These are phyloP conservation scores for Neopestalotiopsis clavispora DNA, from an alignment of 2,329 filamentous ascomycete species.

Conservation along the genomic window DNA sequence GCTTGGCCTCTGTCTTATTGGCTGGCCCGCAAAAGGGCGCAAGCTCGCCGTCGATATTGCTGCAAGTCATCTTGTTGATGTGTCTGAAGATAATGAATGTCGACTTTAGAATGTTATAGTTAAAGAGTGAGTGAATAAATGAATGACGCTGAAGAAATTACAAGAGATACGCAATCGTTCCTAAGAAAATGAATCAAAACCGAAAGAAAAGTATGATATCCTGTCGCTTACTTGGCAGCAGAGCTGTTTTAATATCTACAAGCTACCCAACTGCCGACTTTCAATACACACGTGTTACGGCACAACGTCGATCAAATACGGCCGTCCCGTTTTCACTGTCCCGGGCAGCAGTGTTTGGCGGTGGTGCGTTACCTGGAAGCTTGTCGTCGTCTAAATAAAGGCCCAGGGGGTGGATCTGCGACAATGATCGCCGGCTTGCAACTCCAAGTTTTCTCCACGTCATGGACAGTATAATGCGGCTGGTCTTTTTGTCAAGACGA, in stretches of 20 bases:
- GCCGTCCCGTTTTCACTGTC: neutral
- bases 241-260: neutral
- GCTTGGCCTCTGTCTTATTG: conserved; percentile 2
- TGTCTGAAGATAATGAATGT: neutral
- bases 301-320: neutral
- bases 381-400: conserved; percentile 14
- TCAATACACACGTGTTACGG: neutral
- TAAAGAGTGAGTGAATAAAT: neutral
- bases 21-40: conserved; percentile 16
- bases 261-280: neutral
- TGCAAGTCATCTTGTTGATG: conserved; percentile 5
- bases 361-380: conserved; percentile 6
- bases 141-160: neutral
- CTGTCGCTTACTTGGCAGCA: neutral
- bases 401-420: conserved; percentile 10
- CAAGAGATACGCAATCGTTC: neutral
- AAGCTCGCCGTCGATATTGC: conserved; percentile 12
- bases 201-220: neutral
- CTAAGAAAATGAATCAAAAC: neutral
- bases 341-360: neutral
- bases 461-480: neutral
- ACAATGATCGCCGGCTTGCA: conserved; percentile 12
- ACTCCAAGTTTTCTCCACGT: neutral
- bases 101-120: too few relatives aligned
- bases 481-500: neutral